Percentiles rank a stretch among this genome's conserved stretches.
These are phyloP conservation scores for Epichloe uncinata DNA, from an alignment of 2,329 filamentous ascomycete genomes.

Conservation along the genomic window DNA sequence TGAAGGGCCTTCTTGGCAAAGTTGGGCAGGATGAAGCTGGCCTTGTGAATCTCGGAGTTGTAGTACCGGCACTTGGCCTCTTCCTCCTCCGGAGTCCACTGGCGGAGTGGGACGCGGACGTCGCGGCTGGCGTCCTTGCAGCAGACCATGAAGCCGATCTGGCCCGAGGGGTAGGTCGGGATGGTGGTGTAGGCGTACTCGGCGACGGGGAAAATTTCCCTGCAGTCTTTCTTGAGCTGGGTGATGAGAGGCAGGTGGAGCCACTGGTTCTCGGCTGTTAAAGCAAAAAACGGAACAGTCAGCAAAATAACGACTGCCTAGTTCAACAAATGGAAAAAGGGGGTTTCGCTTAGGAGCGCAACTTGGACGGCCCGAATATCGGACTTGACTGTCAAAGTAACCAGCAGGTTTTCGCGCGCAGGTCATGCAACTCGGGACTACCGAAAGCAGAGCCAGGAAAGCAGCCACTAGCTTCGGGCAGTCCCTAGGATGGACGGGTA, in stretches of 20 bases:
- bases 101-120: slow-evolving; percentile 72
- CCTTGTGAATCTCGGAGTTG: slow-evolving; percentile 92
- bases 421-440: slow-evolving; percentile 21
- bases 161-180: slow-evolving; percentile 94
- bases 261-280: slow-evolving; percentile 97
- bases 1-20: slow-evolving; percentile 72
- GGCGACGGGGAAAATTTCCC: slow-evolving; percentile 90
- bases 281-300: slow-evolving; percentile 2
- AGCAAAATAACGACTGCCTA: slow-evolving; percentile 7
- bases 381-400: neutral
- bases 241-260: slow-evolving; percentile 89
- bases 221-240: slow-evolving; percentile 92
- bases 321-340: neutral
- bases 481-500: slow-evolving; percentile 16
- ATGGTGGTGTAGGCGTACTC: slow-evolving; percentile 99
- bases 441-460: slow-evolving; percentile 24
- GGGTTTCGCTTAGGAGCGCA: neutral
- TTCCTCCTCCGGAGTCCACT: slow-evolving; percentile 78
- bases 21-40: slow-evolving; percentile 82
- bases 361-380: neutral
- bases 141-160: slow-evolving; percentile 99
- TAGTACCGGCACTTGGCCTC: slow-evolving; percentile 91
- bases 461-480: slow-evolving; percentile 25
- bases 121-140: slow-evolving; percentile 81
- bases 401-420: neutral